These are phyloP conservation scores for Alternaria metachromatica DNA, from an alignment of 2,329 filamentous ascomycete species.

Conservation along the genomic window DNA sequence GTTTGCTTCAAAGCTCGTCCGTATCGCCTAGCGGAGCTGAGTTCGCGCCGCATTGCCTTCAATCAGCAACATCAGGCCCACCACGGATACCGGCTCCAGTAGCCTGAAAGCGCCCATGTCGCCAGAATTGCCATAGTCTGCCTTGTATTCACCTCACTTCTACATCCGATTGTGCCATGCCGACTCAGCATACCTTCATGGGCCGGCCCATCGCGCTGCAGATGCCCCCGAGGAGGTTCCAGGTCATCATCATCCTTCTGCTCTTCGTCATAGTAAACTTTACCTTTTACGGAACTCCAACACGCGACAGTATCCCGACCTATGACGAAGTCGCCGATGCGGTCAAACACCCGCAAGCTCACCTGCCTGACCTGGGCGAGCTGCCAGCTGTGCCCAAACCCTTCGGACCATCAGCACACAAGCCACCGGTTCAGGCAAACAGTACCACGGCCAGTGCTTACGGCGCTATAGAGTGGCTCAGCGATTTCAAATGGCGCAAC, in stretches of 20 bases:
- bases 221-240: slow-evolving; percentile 56
- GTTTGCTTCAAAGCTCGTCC: not conserved
- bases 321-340: slow-evolving; percentile 45
- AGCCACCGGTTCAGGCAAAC: slow-evolving; percentile 77
- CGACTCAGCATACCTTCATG: slow-evolving; percentile 41
- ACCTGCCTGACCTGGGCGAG: slow-evolving; percentile 36
- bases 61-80: slow-evolving; percentile 4
- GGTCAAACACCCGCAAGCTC: slow-evolving; percentile 49
- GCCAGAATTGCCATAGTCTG: slow-evolving; percentile 17
- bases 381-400: slow-evolving; percentile 61
- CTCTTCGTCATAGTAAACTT: slow-evolving; percentile 43
- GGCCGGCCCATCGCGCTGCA: slow-evolving; percentile 42
- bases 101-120: slow-evolving; percentile 2
- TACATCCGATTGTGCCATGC: slow-evolving; percentile 31
- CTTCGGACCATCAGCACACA: slow-evolving; percentile 73
- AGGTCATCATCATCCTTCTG: slow-evolving; percentile 50
- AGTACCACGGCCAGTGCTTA: slow-evolving; percentile 65
- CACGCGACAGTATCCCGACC: slow-evolving; percentile 45
- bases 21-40: not conserved
- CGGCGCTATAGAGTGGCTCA: slow-evolving; percentile 83
- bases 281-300: slow-evolving; percentile 47
- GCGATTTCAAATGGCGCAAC: slow-evolving; percentile 87
- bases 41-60: not conserved
- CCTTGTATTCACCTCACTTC: slow-evolving; percentile 1
- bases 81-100: slow-evolving; percentile 19